A percentile compares a stretch with the other conserved stretches of the same genome.
These are phyloP conservation scores for Penicillium sp. DNA, from an alignment of 2,329 filamentous ascomycete genomes.

Conservation along the genomic window DNA sequence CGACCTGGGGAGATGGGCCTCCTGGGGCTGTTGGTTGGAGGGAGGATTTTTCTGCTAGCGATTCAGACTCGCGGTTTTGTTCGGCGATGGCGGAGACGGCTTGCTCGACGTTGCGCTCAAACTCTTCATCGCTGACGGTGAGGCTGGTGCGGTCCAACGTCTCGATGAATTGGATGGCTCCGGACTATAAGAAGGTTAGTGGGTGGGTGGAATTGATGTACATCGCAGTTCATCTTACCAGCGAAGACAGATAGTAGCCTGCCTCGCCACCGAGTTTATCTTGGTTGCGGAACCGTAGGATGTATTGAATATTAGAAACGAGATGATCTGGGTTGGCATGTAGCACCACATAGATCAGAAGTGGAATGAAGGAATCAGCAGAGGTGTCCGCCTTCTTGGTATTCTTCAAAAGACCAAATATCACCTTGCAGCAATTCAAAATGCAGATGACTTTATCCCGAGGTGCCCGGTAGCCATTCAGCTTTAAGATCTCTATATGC, in stretches of 20 bases:
- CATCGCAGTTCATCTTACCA: constrained; percentile 51
- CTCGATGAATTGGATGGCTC: constrained; percentile 93
- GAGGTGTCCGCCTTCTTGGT: constrained; percentile 82
- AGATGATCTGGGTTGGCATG: constrained; percentile 92
- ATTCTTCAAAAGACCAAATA: constrained; percentile 89
- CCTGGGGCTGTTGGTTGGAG: constrained; percentile 55
- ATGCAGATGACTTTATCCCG: constrained; percentile 98
- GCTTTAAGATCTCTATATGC: constrained; percentile 77
- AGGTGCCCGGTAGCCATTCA: constrained; percentile 94
- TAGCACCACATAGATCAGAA: constrained; percentile 92
- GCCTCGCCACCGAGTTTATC: constrained; percentile 97
- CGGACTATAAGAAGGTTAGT: constrained; percentile 39
- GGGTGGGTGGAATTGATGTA: background rate
- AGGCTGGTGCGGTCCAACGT: constrained; percentile 89
- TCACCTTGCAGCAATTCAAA: constrained; percentile 97
- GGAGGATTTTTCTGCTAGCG: constrained; percentile 35
- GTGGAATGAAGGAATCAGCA: constrained; percentile 89
- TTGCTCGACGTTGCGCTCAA: constrained; percentile 92
- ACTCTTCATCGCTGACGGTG: constrained; percentile 90
- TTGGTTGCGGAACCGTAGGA: constrained; percentile 91
- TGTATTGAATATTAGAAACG: constrained; percentile 97
- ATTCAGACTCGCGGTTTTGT: constrained; percentile 63
- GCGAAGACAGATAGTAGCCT: constrained; percentile 92
- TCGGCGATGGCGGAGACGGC: constrained; percentile 94
- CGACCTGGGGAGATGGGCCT: constrained; percentile 56